These are phyloP conservation scores for Bretschneidera sinensis DNA, from an alignment of 345 rosid genomes.

Conservation along the genomic window DNA sequence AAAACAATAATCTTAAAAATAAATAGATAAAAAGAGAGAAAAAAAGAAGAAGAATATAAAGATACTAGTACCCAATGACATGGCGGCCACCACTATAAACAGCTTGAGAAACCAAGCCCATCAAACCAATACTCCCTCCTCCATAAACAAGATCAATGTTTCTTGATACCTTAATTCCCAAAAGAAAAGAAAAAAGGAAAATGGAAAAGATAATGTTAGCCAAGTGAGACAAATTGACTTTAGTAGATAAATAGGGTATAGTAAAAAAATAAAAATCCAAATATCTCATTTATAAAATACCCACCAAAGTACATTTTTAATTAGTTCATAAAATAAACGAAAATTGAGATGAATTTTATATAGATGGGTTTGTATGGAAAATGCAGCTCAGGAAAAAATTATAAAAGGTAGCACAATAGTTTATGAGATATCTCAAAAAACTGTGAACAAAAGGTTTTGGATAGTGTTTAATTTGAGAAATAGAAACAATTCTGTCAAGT, in stretches of 20 bases:
- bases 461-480: too few species aligned
- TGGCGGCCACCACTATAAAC: conserved; percentile 84
- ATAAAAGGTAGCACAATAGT: too few species aligned
- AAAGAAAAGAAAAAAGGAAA: not conserved
- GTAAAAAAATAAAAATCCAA: not conserved
- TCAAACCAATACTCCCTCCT: conserved; percentile 89
- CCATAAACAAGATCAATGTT: conserved; percentile 92
- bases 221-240: not conserved
- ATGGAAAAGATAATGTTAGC: not conserved
- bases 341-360: too few species aligned
- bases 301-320: not conserved
- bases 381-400: too few species aligned
- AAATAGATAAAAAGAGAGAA: not conserved
- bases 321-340: not conserved
- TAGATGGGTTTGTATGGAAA: too few species aligned
- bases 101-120: conserved; percentile 89
- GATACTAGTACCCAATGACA: conserved; percentile 67
- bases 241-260: not conserved
- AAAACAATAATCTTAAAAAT: not conserved
- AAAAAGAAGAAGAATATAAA: not conserved
- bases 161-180: conserved; percentile 54
- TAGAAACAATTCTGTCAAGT: too few species aligned
- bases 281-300: not conserved
- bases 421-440: too few species aligned
- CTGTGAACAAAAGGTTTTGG: too few species aligned